Evolutionary conservation across 1,284 basidiomycete genomes (phyloP), one percentile per base, ranked within the genome.

Genomic region (Meira nashicola): DNA sequence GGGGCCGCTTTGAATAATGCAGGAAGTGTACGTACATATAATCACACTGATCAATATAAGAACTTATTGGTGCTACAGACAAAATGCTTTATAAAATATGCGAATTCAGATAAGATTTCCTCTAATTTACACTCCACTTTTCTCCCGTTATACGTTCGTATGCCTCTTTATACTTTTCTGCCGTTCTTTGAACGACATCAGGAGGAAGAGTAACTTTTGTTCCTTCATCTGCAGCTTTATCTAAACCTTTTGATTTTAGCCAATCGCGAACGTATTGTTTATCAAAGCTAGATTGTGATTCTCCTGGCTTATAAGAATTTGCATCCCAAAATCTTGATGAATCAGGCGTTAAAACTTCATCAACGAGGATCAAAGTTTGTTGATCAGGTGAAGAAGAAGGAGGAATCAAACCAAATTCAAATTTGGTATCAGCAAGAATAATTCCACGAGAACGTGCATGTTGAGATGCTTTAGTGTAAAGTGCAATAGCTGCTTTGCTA

Each of bases 181-280:
- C 60, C 7, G 75, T 77, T 55, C 63, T 61, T 53, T 58, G 58
- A 23, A 74, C 73, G 23, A 77, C 68, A 19, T 75, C 70, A 6
- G 69, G 66, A 1, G 75, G 74, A 28, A 77, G 56, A 8, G 59
- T 66, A 1, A 77, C 74, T 12, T 63, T 64, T 10, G 64, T 60
- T 11, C 70, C 73, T 56, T 70, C 57, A 47, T 70, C 67, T 1
- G 73, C 70, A 0, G 70, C 68, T 58, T 68, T 66, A 39, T 73
- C 71, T 15, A 72, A 57, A 6, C 71, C 67, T 14, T 73, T 61
- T 1, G 60, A 58, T 57, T 70, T 77, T 57, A 78, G 63, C 89
- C 92, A 92, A 78, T 97, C 92, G 39, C 95, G 83, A 48, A 98
- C 81, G 76, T 89, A 96, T 80, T 99, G 94, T 82, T 99, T 98